Evolutionary conservation across 306 rosid genomes (phyloP), one percentile per base, ranked within the genome.

Genomic region (Comarum palustre): DNA sequence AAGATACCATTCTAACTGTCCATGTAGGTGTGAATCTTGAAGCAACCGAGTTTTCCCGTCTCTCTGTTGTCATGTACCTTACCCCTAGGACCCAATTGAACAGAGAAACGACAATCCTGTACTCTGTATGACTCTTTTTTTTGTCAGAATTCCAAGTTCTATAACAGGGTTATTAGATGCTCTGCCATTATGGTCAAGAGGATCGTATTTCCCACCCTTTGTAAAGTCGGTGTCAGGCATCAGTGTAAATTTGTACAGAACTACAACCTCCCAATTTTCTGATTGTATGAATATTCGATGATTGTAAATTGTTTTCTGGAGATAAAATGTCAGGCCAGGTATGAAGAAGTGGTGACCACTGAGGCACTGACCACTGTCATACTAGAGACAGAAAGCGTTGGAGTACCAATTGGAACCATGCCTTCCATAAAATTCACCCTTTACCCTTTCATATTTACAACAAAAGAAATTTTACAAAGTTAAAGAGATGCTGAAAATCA

Each of bases 201-300:
- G 31, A 19, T 58, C 4, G 41, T 55, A 58, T 42, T 24, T 42
- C 68, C 42, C 20, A 25, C 41, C 57, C 43, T 57, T 42, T 72
- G 68, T 72, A 58, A 42, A 72, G 57, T 72, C 68, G 1, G n/a
- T 72, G 75, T 72, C 57, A 42, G 58, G 10, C 67, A 27, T 22
- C 63, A 34, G 11, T 77, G 77, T 71, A 71, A 51, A 50, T 71
- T 52, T 71, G 25, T 3, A 32, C 68, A 71, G 67, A 71, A 25
- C 54, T 71, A 42, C 45, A 54, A 29, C 25, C 64, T 15, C n/a
- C 69, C 68, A 39, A 13, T 2, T 39, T 41, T 48, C 31, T 39
- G 57, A 15, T 64, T 14, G 69, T 48, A 7, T 19, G 72, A 32
- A 32, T 1, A 17, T 47, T 29, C 63, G 45, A 15, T 34, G 13